Percentiles rank a stretch among this genome's conserved stretches.
These are phyloP conservation scores for Populus pruinosa DNA, from an alignment of 345 rosid species.

Conservation along the genomic window DNA sequence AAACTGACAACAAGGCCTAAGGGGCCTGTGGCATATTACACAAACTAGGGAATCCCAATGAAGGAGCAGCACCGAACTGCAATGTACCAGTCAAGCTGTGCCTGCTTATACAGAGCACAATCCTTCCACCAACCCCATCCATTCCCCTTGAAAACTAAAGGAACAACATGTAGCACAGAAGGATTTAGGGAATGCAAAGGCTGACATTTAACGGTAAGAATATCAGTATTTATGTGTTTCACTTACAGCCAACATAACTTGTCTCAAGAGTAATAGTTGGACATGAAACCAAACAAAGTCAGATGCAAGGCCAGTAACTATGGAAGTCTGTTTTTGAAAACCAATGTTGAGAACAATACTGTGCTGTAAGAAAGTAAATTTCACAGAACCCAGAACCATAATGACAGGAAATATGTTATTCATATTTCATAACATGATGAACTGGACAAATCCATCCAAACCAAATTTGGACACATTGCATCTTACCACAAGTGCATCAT, in stretches of 20 bases:
- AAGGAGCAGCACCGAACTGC: neutral
- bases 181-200: neutral
- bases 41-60: neutral
- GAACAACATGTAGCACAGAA: neutral
- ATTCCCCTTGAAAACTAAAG: neutral
- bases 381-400: neutral
- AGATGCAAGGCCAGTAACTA: neutral
- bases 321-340: neutral
- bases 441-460: neutral
- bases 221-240: neutral
- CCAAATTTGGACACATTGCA: neutral
- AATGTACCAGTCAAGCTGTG: neutral
- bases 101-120: neutral
- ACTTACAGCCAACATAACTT: neutral
- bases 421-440: neutral
- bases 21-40: neutral
- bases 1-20: neutral
- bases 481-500: neutral
- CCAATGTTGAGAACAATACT: neutral
- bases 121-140: neutral
- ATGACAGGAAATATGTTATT: neutral
- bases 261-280: neutral
- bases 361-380: neutral
- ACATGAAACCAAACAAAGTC: neutral
- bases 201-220: neutral